Base-by-base conservation (phyloP, 163 green algal species). In the Coccomyxa subellipsoidea region DNA sequence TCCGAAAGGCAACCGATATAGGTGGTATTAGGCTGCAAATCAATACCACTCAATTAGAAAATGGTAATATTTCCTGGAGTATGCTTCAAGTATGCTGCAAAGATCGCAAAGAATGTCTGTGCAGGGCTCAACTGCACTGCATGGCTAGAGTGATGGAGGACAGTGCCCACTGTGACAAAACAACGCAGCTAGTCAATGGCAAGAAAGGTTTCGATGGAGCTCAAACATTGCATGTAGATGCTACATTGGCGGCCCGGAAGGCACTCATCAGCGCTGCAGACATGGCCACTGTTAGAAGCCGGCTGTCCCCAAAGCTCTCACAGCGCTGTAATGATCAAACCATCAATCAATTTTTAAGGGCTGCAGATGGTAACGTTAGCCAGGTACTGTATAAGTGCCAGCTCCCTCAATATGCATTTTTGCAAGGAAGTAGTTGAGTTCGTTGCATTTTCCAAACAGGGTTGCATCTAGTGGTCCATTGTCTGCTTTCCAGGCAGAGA, bases 401-500 rank as follows among this genome's bases (percentile, higher is more conserved):
- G n/a, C n/a, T n/a, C n/a, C n/a, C n/a, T n/a, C n/a, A n/a, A n/a
- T n/a, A n/a, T n/a, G n/a, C n/a, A n/a, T n/a, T n/a, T n/a, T n/a
- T n/a, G n/a, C n/a, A n/a, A n/a, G n/a, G n/a, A n/a, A n/a, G n/a
- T n/a, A n/a, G n/a, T n/a, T n/a, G n/a, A n/a, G n/a, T n/a, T n/a
- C n/a, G n/a, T n/a, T n/a, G n/a, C n/a, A n/a, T n/a, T n/a, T n/a
- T n/a, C n/a, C n/a, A n/a, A n/a, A n/a, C n/a, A n/a, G n/a, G n/a
- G n/a, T n/a, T n/a, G n/a, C n/a, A n/a, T n/a, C n/a, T n/a, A n/a
- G n/a, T n/a, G n/a, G n/a, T n/a, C n/a, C 21, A 73, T 73, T 34
- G 66, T n/a, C 5, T 59, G 4, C 47, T n/a, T 35, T 21, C 12
- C 78, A 88, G 76, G 80, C 85, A 5, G 37, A 77, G 29, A 80